Conservation (phyloP, 805 yeast species). For the Wickerhamomyces strasburgensis region DNA sequence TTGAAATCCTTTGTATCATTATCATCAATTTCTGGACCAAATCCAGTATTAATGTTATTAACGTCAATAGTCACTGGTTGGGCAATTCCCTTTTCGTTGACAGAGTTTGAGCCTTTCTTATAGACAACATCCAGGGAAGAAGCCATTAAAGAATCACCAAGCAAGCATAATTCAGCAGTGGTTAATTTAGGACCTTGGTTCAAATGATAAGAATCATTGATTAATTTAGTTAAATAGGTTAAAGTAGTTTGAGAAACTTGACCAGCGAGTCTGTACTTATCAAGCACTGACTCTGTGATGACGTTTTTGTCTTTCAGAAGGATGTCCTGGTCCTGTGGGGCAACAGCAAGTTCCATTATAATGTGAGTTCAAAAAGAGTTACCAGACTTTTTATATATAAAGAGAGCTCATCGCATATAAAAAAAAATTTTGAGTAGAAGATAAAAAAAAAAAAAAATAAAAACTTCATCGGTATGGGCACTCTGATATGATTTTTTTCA, state of each 20-base stretch:
- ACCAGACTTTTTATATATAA: background rate
- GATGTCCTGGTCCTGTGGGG: constrained; percentile 68
- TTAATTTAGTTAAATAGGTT: constrained; percentile 56
- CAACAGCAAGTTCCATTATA: constrained; percentile 67
- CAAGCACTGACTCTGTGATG: constrained; percentile 55
- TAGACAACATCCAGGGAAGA: constrained; percentile 56
- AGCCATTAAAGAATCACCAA: constrained; percentile 72
- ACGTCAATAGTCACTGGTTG: constrained; percentile 87
- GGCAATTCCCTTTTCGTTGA: constrained; percentile 87
- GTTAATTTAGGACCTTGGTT: constrained; percentile 35
- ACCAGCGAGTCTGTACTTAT: constrained; percentile 86
- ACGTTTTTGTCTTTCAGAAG: constrained; percentile 70
- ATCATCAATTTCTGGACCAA: constrained; percentile 81
- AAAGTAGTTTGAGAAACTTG: constrained; percentile 82
- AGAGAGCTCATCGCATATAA: constrained; percentile 13
- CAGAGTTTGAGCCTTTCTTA: constrained; percentile 44
- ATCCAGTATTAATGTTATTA: constrained; percentile 71
- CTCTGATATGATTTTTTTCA: no score
- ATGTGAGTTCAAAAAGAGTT: no score
- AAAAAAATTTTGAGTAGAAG: constrained; percentile 5
- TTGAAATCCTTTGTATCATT: constrained; percentile 31
- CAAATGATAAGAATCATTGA: constrained; percentile 70
- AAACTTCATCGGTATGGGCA: constrained; percentile 5
- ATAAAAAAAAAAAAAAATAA: constrained; percentile 1
- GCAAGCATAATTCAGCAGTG: constrained; percentile 67